A percentile compares a stretch with the other conserved stretches of the same genome.
Evolutionary conservation across 2,329 filamentous ascomycete species (phyloP).

Genomic region (Rachicladosporium sp.): DNA sequence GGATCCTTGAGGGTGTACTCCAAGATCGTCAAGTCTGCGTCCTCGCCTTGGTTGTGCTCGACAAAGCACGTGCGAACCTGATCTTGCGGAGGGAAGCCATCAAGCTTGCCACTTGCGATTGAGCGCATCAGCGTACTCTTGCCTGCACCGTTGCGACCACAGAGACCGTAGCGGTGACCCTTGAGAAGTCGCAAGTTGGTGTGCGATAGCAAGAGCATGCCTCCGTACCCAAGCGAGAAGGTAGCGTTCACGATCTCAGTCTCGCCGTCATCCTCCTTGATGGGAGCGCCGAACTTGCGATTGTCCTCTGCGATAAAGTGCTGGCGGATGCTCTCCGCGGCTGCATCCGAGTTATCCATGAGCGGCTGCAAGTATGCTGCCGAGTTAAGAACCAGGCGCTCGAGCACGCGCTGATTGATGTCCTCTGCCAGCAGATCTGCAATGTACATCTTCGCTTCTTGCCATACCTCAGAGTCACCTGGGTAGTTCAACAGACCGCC

Average conservation of each 20-base stretch:
- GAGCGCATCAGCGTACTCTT: conserved; percentile 99
- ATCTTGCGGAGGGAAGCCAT: conserved; percentile 89
- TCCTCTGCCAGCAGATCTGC: conserved; percentile 77
- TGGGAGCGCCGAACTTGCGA: conserved; percentile 71
- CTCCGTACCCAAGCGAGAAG: conserved; percentile 94
- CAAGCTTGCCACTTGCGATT: conserved; percentile 89
- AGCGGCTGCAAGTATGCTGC: conserved; percentile 65
- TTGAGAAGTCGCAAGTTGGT: conserved; percentile 90
- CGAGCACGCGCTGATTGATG: conserved; percentile 67
- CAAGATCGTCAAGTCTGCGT: conserved; percentile 89
- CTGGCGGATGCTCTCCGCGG: conserved; percentile 62
- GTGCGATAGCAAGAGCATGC: conserved; percentile 91
- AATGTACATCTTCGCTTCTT: conserved; percentile 60
- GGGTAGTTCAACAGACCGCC: conserved; percentile 50
- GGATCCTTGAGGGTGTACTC: conserved; percentile 88
- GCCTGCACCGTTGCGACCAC: conserved; percentile 90
- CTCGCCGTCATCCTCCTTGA: conserved; percentile 84
- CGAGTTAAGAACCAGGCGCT: conserved; percentile 57
- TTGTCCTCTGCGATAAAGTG: conserved; percentile 75
- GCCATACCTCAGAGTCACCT: conserved; percentile 51
- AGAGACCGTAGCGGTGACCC: conserved; percentile 93
- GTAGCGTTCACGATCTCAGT: conserved; percentile 94
- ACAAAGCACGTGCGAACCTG: conserved; percentile 94
- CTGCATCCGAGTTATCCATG: conserved; percentile 50
- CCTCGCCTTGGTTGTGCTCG: conserved; percentile 97